Conservation (phyloP, 2,329 filamentous ascomycete species). For the Clonostachys rosea region DNA sequence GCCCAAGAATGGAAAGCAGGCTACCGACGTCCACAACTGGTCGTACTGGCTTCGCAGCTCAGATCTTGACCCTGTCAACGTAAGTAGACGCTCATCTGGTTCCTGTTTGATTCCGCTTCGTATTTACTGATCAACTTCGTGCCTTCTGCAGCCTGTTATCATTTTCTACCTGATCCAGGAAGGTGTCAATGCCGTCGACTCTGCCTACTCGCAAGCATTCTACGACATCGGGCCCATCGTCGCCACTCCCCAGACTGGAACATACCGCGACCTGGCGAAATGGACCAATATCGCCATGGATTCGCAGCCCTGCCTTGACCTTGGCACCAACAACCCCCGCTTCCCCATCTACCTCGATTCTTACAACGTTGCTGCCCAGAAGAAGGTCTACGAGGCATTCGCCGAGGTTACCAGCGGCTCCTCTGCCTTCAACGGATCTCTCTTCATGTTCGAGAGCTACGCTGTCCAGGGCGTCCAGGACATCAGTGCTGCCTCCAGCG, state of each 20-base stretch:
- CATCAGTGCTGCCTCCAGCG: slow-evolving; percentile 24
- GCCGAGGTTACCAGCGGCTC: slow-evolving; percentile 12
- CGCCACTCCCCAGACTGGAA: slow-evolving; percentile 21
- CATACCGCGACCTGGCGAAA: slow-evolving; percentile 36
- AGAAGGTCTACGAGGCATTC: slow-evolving; percentile 23
- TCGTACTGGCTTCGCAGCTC: slow-evolving; percentile 39
- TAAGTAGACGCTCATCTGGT: slow-evolving; percentile 10
- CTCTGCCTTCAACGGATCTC: slow-evolving; percentile 18
- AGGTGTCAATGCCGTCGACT: slow-evolving; percentile 30
- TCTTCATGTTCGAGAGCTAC: slow-evolving; percentile 53
- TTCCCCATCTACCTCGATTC: slow-evolving; percentile 36
- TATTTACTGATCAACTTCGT: not conserved
- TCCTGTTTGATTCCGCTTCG: not conserved
- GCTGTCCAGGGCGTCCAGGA: slow-evolving; percentile 34
- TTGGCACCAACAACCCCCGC: slow-evolving; percentile 28
- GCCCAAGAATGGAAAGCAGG: slow-evolving; percentile 33
- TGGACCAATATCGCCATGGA: slow-evolving; percentile 33
- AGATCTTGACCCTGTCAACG: slow-evolving; percentile 30
- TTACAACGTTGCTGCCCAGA: slow-evolving; percentile 25
- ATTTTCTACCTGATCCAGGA: slow-evolving; percentile 35
- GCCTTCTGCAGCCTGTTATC: slow-evolving; percentile 24
- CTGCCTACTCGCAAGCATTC: slow-evolving; percentile 34
- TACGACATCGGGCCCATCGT: slow-evolving; percentile 29
- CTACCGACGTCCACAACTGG: slow-evolving; percentile 41
- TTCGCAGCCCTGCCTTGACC: slow-evolving; percentile 33